A percentile compares a stretch with the other conserved stretches of the same genome.
Conservation (phyloP, 2,329 filamentous ascomycete genomes). For the Pestalotiopsis sp. region DNA sequence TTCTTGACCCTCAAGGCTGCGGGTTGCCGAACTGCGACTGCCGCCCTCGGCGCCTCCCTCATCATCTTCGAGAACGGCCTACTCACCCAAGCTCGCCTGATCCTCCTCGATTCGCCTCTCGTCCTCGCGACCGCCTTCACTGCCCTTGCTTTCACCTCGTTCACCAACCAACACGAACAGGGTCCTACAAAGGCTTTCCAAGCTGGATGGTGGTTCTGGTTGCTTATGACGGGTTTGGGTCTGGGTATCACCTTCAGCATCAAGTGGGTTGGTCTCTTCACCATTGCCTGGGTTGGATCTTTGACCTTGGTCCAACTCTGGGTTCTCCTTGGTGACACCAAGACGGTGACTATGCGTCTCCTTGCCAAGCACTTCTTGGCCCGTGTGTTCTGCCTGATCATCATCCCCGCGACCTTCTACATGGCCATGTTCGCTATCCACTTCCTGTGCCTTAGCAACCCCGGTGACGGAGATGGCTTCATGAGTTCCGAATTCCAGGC, state of each 20-base stretch:
- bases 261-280: conserved; percentile 99
- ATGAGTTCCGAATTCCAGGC: conserved; percentile 99
- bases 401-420: conserved; percentile 89
- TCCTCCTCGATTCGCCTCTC: conserved; percentile 93
- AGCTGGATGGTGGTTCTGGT: conserved; percentile 97
- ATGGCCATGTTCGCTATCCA: conserved; percentile 97
- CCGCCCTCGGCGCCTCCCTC: conserved; percentile 79
- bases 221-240: conserved; percentile 81
- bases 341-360: conserved; percentile 79
- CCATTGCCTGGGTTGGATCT: conserved; percentile 94
- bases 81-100: conserved; percentile 90
- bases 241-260: conserved; percentile 91
- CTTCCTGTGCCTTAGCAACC: conserved; percentile 90
- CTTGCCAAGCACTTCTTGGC: conserved; percentile 96
- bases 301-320: conserved; percentile 92
- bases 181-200: conserved; percentile 87
- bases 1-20: conserved; percentile 91
- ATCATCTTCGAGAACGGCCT: conserved; percentile 98
- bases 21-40: conserved; percentile 85
- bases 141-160: conserved; percentile 85
- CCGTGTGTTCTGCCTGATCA: conserved; percentile 85
- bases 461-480: conserved; percentile 96
- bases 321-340: conserved; percentile 88
- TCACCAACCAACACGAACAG: conserved; percentile 95
- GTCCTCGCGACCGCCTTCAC: conserved; percentile 93